Evolutionary conservation across 1,139 yeast species (phyloP).

Genomic region (Yamadazyma triangularis): DNA sequence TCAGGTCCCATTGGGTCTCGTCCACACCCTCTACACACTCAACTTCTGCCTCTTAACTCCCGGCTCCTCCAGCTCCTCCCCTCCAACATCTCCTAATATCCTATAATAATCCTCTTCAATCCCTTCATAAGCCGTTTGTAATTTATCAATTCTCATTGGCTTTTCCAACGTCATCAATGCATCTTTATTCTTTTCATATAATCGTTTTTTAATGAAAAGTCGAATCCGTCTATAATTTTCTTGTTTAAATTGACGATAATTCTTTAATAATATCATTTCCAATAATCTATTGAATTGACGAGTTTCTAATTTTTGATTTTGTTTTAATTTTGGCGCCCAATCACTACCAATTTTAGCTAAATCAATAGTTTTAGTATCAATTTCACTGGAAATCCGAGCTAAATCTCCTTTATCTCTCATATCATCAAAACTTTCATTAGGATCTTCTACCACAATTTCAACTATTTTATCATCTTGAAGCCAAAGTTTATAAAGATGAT

Average conservation of each 20-base stretch:
- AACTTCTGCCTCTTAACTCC: too few species aligned
- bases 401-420: conserved; percentile 82
- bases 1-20: too few species aligned
- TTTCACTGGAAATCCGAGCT: conserved; percentile 34
- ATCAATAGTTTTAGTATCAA: conserved; percentile 14
- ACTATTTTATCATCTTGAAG: conserved; percentile 44
- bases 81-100: too few species aligned
- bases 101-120: conserved; percentile 68
- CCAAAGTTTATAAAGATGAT: conserved; percentile 53
- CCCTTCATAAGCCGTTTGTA: conserved; percentile 70
- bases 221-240: conserved; percentile 42
- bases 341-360: conserved; percentile 17
- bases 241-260: conserved; percentile 22
- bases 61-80: too few species aligned
- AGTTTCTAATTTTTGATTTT: conserved; percentile 57
- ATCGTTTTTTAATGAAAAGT: conserved; percentile 62
- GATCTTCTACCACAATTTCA: conserved; percentile 92
- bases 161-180: conserved; percentile 65
- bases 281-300: conserved; percentile 74
- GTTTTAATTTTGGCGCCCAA: conserved; percentile 42
- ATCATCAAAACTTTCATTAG: conserved; percentile 89
- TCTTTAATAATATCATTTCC: conserved; percentile 67
- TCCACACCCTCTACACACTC: too few species aligned
- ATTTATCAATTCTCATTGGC: conserved; percentile 57
- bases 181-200: conserved; percentile 75